Evolutionary conservation across 2,329 filamentous ascomycete genomes (phyloP).

Genomic region (Fusarium sp.): DNA sequence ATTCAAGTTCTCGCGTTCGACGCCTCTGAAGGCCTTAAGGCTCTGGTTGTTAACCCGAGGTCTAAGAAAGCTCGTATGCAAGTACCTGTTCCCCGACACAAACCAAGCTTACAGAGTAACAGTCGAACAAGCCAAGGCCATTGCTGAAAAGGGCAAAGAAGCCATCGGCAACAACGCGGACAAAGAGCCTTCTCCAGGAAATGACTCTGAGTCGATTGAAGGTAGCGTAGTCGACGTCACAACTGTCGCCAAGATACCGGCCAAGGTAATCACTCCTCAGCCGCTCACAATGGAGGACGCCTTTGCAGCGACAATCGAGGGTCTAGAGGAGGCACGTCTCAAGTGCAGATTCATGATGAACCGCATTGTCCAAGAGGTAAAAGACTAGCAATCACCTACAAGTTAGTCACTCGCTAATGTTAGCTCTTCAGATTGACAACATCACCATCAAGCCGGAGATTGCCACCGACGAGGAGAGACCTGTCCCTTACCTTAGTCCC

Average conservation of each 20-base stretch:
- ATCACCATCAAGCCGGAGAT: slow-evolving; percentile 2
- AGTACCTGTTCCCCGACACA: background rate
- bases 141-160: background rate
- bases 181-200: background rate
- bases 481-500: background rate
- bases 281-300: slow-evolving; percentile 3
- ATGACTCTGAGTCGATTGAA: background rate
- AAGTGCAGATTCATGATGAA: slow-evolving; percentile 16
- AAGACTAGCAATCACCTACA: background rate
- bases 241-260: background rate
- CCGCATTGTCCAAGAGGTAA: slow-evolving; percentile 7
- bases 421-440: background rate
- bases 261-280: background rate
- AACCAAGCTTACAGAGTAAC: background rate
- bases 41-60: background rate
- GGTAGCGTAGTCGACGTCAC: no score
- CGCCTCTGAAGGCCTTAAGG: background rate
- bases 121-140: background rate
- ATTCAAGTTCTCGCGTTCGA: slow-evolving; percentile 3
- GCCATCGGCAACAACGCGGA: no score
- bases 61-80: background rate
- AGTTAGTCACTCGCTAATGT: background rate
- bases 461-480: slow-evolving; percentile 1
- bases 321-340: slow-evolving; percentile 1
- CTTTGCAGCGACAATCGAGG: slow-evolving; percentile 1